Evolutionary conservation across 2,329 filamentous ascomycete species (phyloP).

Genomic region (Pseudogymnoascus sp.): DNA sequence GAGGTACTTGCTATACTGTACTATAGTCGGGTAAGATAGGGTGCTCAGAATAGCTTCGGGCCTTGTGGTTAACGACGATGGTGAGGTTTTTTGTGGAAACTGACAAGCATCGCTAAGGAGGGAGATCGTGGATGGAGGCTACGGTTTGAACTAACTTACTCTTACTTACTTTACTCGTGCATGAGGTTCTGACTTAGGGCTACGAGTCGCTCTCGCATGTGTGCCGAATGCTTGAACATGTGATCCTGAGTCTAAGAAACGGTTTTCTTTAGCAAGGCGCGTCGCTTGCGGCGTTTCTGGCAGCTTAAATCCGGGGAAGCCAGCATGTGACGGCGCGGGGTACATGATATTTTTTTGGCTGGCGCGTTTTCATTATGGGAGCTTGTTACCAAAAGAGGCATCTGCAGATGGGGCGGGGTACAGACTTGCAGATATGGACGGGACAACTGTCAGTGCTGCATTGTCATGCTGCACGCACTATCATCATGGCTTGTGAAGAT

Average conservation of each 20-base stretch:
- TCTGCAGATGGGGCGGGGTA: constrained; percentile 1
- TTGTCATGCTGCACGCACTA: not conserved
- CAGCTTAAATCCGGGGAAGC: not conserved
- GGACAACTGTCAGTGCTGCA: not conserved
- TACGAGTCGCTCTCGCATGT: not conserved
- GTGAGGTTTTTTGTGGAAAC: not conserved
- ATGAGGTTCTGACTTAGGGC: not conserved
- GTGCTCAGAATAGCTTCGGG: not conserved
- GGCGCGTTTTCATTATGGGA: not conserved
- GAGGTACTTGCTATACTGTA: not conserved
- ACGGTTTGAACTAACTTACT: not conserved
- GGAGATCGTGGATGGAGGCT: not conserved
- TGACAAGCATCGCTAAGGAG: not conserved
- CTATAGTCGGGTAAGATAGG: not conserved
- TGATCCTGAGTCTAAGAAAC: not conserved
- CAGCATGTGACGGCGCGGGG: constrained; percentile 1
- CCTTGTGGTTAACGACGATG: not conserved
- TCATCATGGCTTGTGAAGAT: not conserved
- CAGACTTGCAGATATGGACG: not conserved
- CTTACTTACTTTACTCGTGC: not conserved
- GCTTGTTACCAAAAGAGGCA: not conserved
- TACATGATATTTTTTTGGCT: not conserved
- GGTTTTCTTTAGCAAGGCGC: not conserved
- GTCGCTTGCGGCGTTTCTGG: not conserved
- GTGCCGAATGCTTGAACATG: not conserved